These are phyloP conservation scores for Kluyveromyces wickerhamii DNA, from an alignment of 805 yeast species.

Conservation along the genomic window DNA sequence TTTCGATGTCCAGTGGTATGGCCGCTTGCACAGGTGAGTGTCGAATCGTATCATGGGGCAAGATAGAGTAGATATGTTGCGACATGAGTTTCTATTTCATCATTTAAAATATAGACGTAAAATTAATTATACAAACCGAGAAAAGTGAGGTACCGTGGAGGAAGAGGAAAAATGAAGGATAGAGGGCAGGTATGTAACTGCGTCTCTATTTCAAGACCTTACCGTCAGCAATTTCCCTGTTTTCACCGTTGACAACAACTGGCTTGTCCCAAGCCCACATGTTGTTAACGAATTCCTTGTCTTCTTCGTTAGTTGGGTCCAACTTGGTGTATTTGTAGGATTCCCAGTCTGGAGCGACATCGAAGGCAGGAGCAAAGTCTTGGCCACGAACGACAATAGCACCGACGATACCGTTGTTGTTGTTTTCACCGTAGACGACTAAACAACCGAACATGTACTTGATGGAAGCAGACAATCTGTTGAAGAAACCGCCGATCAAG, in stretches of 20 bases:
- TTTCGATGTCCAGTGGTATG: too few relatives aligned
- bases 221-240: slow-evolving; percentile 91
- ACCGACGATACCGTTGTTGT: slow-evolving; percentile 92
- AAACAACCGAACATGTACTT: slow-evolving; percentile 84
- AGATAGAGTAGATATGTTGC: too few relatives aligned
- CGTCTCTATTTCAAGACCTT: slow-evolving; percentile 82
- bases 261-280: slow-evolving; percentile 99
- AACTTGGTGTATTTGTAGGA: slow-evolving; percentile 78
- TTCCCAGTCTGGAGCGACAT: slow-evolving; percentile 99
- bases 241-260: slow-evolving; percentile 66
- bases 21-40: too few relatives aligned
- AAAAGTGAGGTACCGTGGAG: not conserved
- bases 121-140: slow-evolving; percentile 4
- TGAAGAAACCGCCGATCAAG: slow-evolving; percentile 94
- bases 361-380: slow-evolving; percentile 80
- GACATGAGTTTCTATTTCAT: too few relatives aligned
- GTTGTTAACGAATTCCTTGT: slow-evolving; percentile 76
- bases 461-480: slow-evolving; percentile 81
- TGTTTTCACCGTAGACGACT: slow-evolving; percentile 95
- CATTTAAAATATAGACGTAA: too few relatives aligned
- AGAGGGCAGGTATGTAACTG: too few relatives aligned
- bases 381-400: slow-evolving; percentile 92
- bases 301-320: slow-evolving; percentile 71
- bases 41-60: too few relatives aligned
- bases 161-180: too few relatives aligned